Percentiles rank a stretch among this genome's conserved stretches.
Evolutionary conservation across 768 basidiomycete species (phyloP).

Genomic region (Chalciporus pseudorubinellus): DNA sequence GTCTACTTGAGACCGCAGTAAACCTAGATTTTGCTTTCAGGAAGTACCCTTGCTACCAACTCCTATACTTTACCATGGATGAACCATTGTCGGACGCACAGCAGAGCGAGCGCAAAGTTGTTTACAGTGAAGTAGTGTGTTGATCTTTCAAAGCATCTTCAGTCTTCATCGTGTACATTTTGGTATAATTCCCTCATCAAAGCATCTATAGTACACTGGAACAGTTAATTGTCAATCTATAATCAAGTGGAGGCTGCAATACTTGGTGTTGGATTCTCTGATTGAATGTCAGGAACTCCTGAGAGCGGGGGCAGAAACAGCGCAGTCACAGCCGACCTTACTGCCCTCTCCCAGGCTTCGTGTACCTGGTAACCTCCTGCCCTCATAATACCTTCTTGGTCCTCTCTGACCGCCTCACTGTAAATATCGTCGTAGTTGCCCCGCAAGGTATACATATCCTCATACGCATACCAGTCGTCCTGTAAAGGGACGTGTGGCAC

Average conservation of each 20-base stretch:
- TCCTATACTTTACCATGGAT: constrained; percentile 77
- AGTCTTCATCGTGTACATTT: neutral
- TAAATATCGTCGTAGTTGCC: constrained; percentile 66
- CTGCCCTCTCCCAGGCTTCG: constrained; percentile 83
- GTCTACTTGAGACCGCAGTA: neutral
- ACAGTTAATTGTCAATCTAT: neutral
- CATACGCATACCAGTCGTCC: constrained; percentile 74
- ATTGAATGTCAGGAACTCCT: constrained; percentile 19
- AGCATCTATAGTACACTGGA: neutral
- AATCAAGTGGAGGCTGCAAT: constrained; percentile 42
- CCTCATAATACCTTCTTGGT: constrained; percentile 75
- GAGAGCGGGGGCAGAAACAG: constrained; percentile 58
- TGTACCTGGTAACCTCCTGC: constrained; percentile 80
- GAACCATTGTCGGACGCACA: constrained; percentile 57
- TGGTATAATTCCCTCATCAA: neutral
- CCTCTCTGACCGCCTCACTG: constrained; percentile 74
- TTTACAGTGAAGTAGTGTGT: constrained; percentile 46
- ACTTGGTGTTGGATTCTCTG: constrained; percentile 35
- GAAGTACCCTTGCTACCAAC: constrained; percentile 63
- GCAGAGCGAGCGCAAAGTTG: constrained; percentile 45
- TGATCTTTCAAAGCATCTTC: constrained; percentile 4
- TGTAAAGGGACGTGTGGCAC: constrained; percentile 77
- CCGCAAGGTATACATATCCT: constrained; percentile 59
- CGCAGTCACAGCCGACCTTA: constrained; percentile 70
- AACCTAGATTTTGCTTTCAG: constrained; percentile 10